A percentile compares a stretch with the other conserved stretches of the same genome.
phyloP scores from a whole-genome alignment of 441 rosid species.

The Oxalis stricta region DNA sequence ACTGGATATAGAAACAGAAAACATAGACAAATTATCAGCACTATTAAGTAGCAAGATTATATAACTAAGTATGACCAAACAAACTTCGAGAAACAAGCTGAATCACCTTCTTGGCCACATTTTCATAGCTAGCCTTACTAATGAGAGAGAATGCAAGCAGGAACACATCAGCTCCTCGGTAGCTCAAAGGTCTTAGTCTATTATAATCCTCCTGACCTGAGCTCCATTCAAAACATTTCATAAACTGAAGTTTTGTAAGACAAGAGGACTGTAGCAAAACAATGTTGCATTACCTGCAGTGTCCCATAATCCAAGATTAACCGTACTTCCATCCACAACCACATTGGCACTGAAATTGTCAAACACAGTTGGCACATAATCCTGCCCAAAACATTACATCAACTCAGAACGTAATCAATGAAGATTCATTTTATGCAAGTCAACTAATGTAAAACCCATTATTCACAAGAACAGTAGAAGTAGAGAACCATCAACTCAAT shows the following conservation, averaged over 20 bases:
- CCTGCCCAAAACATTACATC: conserved; percentile 25
- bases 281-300: conserved; percentile 73
- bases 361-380: conserved; percentile 65
- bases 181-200: conserved; percentile 82
- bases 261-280: no score
- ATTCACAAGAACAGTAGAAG: no score
- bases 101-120: conserved; percentile 57
- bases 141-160: conserved; percentile 66
- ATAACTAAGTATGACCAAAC: neutral
- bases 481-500: no score
- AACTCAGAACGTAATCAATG: no score
- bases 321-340: conserved; percentile 56
- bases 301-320: conserved; percentile 58
- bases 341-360: conserved; percentile 71
- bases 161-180: conserved; percentile 90
- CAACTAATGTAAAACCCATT: no score
- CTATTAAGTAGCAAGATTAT: neutral
- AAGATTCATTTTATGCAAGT: no score
- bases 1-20: conserved; percentile 22
- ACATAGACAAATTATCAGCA: neutral
- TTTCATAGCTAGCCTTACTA: conserved; percentile 79
- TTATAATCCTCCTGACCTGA: conserved; percentile 88
- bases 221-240: neutral
- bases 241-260: no score
- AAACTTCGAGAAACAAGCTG: neutral